Percentiles rank a stretch among this genome's conserved stretches.
These are phyloP conservation scores for Aulographum hederae DNA, from an alignment of 2,329 filamentous ascomycete species.

Conservation along the genomic window DNA sequence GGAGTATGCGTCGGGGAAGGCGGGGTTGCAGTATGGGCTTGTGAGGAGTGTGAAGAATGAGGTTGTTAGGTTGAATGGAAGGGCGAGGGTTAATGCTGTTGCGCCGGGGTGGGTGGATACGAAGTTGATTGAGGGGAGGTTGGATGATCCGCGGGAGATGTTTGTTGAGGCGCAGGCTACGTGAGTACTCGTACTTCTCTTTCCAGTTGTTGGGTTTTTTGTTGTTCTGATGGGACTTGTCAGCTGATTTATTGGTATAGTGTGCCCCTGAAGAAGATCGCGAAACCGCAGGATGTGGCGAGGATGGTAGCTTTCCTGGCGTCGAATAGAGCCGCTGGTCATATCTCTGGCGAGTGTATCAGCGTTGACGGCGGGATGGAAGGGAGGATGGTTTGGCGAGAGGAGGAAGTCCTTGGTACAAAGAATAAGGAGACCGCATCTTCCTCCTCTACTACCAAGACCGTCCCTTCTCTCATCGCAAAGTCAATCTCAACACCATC, in stretches of 20 bases:
- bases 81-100: conserved; percentile 34
- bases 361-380: conserved; percentile 34
- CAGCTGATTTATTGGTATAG: too few species aligned
- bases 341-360: conserved; percentile 35
- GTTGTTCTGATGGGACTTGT: conserved; percentile 2
- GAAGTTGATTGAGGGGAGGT: conserved; percentile 26
- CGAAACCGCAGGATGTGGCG: conserved; percentile 30
- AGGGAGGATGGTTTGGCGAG: conserved; percentile 29
- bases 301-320: conserved; percentile 30
- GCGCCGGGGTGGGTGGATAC: conserved; percentile 31
- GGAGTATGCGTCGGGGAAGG: conserved; percentile 32
- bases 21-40: conserved; percentile 33
- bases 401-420: conserved; percentile 17
- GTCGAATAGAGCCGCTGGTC: conserved; percentile 31
- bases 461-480: neutral
- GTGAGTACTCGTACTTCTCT: conserved; percentile 5
- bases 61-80: conserved; percentile 30
- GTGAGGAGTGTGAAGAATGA: conserved; percentile 36
- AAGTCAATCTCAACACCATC: too few species aligned
- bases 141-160: conserved; percentile 31
- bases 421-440: conserved; percentile 2
- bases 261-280: conserved; percentile 27
- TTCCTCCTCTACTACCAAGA: neutral
- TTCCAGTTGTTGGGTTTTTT: too few species aligned
- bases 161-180: conserved; percentile 32